phyloP scores from a whole-genome alignment of 2,329 filamentous ascomycete species.

The Davidsoniella virescens region DNA sequence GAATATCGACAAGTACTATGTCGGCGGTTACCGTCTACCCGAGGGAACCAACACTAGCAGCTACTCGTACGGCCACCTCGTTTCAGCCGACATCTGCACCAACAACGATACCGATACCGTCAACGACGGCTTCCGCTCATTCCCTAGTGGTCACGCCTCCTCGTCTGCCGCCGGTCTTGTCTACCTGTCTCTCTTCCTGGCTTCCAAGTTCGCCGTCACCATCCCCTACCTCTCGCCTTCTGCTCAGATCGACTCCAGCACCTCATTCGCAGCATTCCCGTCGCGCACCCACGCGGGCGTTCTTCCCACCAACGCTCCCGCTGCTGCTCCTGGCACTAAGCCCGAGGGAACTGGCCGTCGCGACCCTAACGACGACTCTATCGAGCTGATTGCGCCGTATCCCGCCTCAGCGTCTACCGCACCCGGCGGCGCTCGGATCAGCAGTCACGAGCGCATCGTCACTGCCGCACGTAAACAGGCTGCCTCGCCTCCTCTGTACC shows the following conservation, averaged over 20 bases:
- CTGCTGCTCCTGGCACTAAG: constrained; percentile 25
- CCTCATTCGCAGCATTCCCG: constrained; percentile 50
- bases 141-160: constrained; percentile 39
- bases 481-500: constrained; percentile 68
- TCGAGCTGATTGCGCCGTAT: constrained; percentile 47
- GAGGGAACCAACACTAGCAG: constrained; percentile 31
- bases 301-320: not conserved
- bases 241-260: constrained; percentile 22
- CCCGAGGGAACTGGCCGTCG: constrained; percentile 8
- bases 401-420: constrained; percentile 28
- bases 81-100: constrained; percentile 60
- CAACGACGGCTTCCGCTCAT: constrained; percentile 72
- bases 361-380: constrained; percentile 31
- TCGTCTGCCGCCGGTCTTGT: constrained; percentile 64
- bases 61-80: constrained; percentile 28
- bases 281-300: constrained; percentile 38
- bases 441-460: constrained; percentile 24
- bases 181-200: constrained; percentile 76
- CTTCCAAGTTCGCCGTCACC: constrained; percentile 62
- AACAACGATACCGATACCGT: constrained; percentile 44
- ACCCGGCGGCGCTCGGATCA: constrained; percentile 17
- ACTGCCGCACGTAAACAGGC: constrained; percentile 50
- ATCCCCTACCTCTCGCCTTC: constrained; percentile 49
- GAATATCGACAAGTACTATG: constrained; percentile 40
- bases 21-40: constrained; percentile 44